Percentiles rank a stretch among this genome's conserved stretches.
phyloP scores from a whole-genome alignment of 345 rosid species.

The Eucalyptus microcorys region DNA sequence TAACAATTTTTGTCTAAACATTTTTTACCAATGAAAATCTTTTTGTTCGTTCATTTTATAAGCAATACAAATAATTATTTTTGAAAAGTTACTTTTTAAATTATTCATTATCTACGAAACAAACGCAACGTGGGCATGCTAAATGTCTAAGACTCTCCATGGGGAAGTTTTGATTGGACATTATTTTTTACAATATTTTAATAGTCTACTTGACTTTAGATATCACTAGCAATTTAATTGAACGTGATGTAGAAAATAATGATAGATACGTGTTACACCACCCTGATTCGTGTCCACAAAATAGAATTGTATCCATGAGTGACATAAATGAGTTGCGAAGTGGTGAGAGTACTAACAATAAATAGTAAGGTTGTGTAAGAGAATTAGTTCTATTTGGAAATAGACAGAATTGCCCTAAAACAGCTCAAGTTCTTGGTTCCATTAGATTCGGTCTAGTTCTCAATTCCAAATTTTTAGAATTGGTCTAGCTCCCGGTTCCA shows the following conservation, averaged over 20 bases:
- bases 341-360: no score
- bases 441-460: no score
- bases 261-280: background rate
- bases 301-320: background rate
- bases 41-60: background rate
- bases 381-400: no score
- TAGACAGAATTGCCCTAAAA: no score
- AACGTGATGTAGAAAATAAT: background rate
- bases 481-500: accelerated
- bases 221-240: background rate
- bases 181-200: no score
- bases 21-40: background rate
- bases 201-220: background rate
- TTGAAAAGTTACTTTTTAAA: no score
- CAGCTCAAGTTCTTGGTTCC: no score
- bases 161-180: background rate
- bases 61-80: background rate
- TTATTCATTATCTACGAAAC: no score
- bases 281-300: background rate
- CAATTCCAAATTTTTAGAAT: no score
- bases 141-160: background rate
- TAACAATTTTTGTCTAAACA: background rate
- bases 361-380: no score
- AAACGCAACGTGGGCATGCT: background rate
- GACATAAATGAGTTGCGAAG: no score